Evolutionary conservation across 805 yeast species (phyloP).

Genomic region (Candida silvicultrix): DNA sequence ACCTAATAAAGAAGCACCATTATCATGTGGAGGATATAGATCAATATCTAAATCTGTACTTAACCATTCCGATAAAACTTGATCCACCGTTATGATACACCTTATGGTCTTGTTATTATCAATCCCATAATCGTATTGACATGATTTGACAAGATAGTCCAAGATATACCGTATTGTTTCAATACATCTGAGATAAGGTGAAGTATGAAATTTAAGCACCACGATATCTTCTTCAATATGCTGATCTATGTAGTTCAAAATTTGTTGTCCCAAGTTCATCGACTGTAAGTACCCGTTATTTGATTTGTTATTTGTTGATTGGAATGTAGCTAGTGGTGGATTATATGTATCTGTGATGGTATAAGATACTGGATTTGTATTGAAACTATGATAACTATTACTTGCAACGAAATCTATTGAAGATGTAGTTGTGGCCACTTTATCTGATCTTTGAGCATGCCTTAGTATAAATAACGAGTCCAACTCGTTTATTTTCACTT

Average conservation of each 20-base stretch:
- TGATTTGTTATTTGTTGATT: slow-evolving; percentile 19
- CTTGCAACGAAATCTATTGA: slow-evolving; percentile 16
- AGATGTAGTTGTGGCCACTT: slow-evolving; percentile 20
- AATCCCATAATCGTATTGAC: slow-evolving; percentile 1
- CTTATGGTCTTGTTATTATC: slow-evolving; percentile 4
- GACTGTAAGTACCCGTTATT: slow-evolving; percentile 23
- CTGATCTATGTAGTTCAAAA: slow-evolving; percentile 14
- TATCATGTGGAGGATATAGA: slow-evolving; percentile 38
- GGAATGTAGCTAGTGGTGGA: slow-evolving; percentile 22
- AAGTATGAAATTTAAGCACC: slow-evolving; percentile 26
- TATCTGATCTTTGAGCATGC: slow-evolving; percentile 23
- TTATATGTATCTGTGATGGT: slow-evolving; percentile 17
- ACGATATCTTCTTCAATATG: slow-evolving; percentile 11
- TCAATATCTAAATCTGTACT: slow-evolving; percentile 31
- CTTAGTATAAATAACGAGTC: slow-evolving; percentile 22
- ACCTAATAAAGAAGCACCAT: slow-evolving; percentile 33
- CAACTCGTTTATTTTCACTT: slow-evolving; percentile 2
- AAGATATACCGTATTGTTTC: slow-evolving; percentile 28
- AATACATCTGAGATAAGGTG: slow-evolving; percentile 39
- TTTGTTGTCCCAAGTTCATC: slow-evolving; percentile 16
- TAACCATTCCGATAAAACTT: slow-evolving; percentile 38
- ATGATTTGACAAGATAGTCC: slow-evolving; percentile 17
- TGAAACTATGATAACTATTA: slow-evolving; percentile 1
- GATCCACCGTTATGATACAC: slow-evolving; percentile 31
- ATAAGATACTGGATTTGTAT: not conserved